Evolutionary conservation across 2,329 filamentous ascomycete genomes (phyloP), one percentile per base, ranked within the genome.

Genomic region (Verticillium tricorpus): DNA sequence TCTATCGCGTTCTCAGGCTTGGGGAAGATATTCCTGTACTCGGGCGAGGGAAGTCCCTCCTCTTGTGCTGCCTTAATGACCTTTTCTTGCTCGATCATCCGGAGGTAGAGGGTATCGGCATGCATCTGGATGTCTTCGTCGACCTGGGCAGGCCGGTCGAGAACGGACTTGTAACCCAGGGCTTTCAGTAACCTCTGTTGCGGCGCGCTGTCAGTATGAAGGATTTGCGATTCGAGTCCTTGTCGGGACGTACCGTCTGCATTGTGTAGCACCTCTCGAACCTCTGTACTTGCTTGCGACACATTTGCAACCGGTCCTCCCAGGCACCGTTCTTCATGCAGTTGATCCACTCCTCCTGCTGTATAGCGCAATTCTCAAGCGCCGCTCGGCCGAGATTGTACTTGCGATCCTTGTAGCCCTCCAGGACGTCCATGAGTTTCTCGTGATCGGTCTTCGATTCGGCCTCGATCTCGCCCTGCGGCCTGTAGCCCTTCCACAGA

Each of bases 91-190:
- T 86, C 84, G 40, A 96, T 76, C 88, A 98, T 92, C 68, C 90
- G 87, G 70, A 94, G 90, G 76, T 93, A 99, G 50, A 99, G 82
- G 65, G 86, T 86, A 78, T 99, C 95, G 63, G 94, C 94, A 74
- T 97, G 93, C 89, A 98, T 92, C 76, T 98, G 95, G 64, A 99
- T 92, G 68, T 89, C 86, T 73, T 97, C 93, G 69, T 97, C 91
- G 59, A 91, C 83, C 34, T 88, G 83, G 0, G 82, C 78, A 9
- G 88, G 79, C 25, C 88, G 85, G 55, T 89, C 85, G 64, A 85
- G 80, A 31, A 85, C 86, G 8, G 86, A 85, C 37, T 96, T 84
- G 73, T 97, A 98, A 5, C 95, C 95, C 19, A 99, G 78, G 1
- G 93, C 93, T 75, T 94, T 93, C 32, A 99, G 79, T 68, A 99